Conservation (phyloP, 257 asterid species). For the Solanum appendiculatum region DNA sequence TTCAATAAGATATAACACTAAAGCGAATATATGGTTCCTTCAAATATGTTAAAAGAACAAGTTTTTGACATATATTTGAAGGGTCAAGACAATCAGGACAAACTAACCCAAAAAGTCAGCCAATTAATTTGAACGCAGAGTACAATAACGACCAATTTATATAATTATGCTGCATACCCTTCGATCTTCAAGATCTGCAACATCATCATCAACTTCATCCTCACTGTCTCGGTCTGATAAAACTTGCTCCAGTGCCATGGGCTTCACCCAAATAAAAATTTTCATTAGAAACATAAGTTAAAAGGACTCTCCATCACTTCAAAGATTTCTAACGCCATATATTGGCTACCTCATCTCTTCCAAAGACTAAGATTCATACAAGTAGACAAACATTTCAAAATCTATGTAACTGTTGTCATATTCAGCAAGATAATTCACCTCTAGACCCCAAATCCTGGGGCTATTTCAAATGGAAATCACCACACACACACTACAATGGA, state of each 20-base stretch:
- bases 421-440: background rate
- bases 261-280: constrained; percentile 27
- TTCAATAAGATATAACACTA: background rate
- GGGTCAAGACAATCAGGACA: background rate
- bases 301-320: background rate
- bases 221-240: constrained; percentile 93
- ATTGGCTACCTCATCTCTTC: background rate
- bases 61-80: background rate
- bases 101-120: background rate
- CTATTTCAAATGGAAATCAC: background rate
- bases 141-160: background rate
- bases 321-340: background rate
- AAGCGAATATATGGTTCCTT: background rate
- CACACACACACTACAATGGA: background rate
- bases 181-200: constrained; percentile 96
- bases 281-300: background rate
- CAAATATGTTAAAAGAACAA: background rate
- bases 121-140: background rate
- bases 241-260: constrained; percentile 96
- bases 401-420: background rate
- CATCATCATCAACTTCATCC: constrained; percentile 99
- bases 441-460: background rate
- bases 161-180: constrained; percentile 41
- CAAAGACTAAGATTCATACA: background rate
- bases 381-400: background rate